Evolutionary conservation across 2,329 filamentous ascomycete species (phyloP).

Genomic region (Botrytis galanthina): DNA sequence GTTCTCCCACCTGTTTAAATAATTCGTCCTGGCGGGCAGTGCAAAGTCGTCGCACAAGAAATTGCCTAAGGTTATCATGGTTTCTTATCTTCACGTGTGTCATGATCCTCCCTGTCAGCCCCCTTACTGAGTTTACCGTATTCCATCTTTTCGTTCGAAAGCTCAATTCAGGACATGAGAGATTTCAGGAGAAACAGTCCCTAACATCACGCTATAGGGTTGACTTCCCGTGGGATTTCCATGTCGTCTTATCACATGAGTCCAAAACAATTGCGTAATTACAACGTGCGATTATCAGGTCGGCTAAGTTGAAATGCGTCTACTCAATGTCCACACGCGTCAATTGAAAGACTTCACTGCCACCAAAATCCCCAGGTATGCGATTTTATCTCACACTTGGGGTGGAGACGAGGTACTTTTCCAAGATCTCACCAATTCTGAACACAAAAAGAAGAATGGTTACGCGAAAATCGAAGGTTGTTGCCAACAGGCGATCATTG

Average conservation of each 20-base stretch:
- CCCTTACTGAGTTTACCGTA: not conserved
- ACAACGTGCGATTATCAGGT: not conserved
- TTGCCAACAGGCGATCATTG: not conserved
- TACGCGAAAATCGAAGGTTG: conserved; percentile 7
- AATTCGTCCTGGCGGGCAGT: not conserved
- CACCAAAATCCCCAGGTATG: not conserved
- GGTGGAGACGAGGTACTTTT: not conserved
- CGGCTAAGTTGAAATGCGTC: conserved; percentile 6
- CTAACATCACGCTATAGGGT: not conserved
- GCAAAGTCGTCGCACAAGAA: not conserved
- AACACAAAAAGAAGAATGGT: not conserved
- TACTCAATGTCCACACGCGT: not conserved
- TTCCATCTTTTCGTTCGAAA: not conserved
- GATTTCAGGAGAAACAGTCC: not conserved
- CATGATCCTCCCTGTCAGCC: not conserved
- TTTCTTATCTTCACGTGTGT: not conserved
- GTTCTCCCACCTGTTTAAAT: not conserved
- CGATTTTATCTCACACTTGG: conserved; percentile 10
- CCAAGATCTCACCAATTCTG: not conserved
- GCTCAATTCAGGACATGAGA: not conserved
- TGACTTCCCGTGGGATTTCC: not conserved
- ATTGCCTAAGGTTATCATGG: not conserved
- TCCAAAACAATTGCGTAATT: not conserved
- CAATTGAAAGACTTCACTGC: not conserved
- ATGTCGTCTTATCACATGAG: not conserved